phyloP scores from a whole-genome alignment of 1,139 yeast genomes.

The Saccharomyces hybrid region DNA sequence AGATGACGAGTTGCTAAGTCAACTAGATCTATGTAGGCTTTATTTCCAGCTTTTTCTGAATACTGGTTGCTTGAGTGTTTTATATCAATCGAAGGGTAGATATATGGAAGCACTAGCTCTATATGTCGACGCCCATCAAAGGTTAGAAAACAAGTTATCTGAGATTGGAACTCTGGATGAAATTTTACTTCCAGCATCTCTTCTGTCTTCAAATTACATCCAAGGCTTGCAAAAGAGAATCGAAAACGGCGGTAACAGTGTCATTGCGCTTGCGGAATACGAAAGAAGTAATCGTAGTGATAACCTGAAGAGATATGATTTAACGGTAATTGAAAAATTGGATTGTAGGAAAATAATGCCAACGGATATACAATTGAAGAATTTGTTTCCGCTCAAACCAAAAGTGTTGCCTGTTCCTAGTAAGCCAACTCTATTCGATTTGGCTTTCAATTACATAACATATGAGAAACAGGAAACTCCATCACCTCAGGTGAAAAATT shows the following conservation, averaged over 20 bases:
- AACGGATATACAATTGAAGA: conserved; percentile 34
- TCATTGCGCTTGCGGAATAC: conserved; percentile 29
- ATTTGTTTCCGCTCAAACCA: conserved; percentile 44
- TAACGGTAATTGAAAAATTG: conserved; percentile 44
- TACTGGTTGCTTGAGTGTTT: conserved; percentile 24
- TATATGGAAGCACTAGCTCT: conserved; percentile 29
- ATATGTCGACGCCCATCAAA: conserved; percentile 20
- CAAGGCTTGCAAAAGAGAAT: conserved; percentile 12
- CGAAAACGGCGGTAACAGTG: conserved; percentile 21
- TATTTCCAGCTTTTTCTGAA: conserved; percentile 20
- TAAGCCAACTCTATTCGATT: conserved; percentile 85
- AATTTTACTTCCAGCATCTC: conserved; percentile 16
- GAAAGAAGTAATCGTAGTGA: conserved; percentile 16
- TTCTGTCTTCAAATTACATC: conserved; percentile 16
- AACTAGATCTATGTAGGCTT: conserved; percentile 37
- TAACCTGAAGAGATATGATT: conserved; percentile 7
- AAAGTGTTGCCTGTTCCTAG: conserved; percentile 52
- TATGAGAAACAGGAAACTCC: conserved; percentile 33
- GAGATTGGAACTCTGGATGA: conserved; percentile 9
- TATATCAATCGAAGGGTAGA: conserved; percentile 25
- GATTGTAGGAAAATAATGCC: conserved; percentile 37
- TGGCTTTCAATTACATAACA: conserved; percentile 74
- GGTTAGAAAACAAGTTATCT: conserved; percentile 12
- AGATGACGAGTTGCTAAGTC: conserved; percentile 58
- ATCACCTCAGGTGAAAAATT: neutral